A percentile compares a stretch with the other conserved stretches of the same genome.
Conservation (phyloP, 495 filamentous ascomycete species). For the Penicillium robsamsonii region DNA sequence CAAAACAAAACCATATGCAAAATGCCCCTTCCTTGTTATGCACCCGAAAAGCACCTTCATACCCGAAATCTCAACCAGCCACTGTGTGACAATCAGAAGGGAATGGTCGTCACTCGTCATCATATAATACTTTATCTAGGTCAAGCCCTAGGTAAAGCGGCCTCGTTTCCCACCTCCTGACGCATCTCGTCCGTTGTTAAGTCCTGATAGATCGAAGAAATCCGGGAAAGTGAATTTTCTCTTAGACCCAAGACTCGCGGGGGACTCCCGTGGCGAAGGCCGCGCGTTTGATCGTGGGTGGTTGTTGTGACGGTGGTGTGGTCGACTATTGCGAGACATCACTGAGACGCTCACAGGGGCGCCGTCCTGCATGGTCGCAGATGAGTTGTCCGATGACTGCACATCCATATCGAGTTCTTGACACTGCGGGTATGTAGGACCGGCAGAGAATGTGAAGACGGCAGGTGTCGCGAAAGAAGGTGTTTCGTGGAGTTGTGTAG, state of each 20-base stretch:
- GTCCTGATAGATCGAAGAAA: slow-evolving; percentile 74
- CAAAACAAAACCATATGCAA: slow-evolving; percentile 34
- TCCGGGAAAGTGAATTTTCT: slow-evolving; percentile 73
- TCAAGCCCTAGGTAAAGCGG: slow-evolving; percentile 53
- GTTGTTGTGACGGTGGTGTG: slow-evolving; percentile 49
- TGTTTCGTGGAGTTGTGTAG: slow-evolving; percentile 26
- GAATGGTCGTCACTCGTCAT: slow-evolving; percentile 42
- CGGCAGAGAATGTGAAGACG: slow-evolving; percentile 65
- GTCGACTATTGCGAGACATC: slow-evolving; percentile 50
- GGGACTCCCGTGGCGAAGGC: slow-evolving; percentile 36
- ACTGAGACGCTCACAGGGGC: slow-evolving; percentile 53
- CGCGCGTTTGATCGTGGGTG: slow-evolving; percentile 43
- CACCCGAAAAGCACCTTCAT: slow-evolving; percentile 30
- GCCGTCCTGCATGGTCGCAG: slow-evolving; percentile 32
- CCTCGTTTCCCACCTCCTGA: slow-evolving; percentile 70
- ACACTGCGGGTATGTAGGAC: slow-evolving; percentile 58
- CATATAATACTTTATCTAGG: slow-evolving; percentile 31
- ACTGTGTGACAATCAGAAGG: slow-evolving; percentile 41
- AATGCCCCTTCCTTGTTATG: slow-evolving; percentile 41
- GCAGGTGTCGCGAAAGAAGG: slow-evolving; percentile 34
- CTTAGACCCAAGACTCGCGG: slow-evolving; percentile 67
- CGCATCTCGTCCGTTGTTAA: slow-evolving; percentile 63
- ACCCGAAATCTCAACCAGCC: slow-evolving; percentile 30
- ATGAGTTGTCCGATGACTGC: slow-evolving; percentile 45
- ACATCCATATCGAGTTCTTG: slow-evolving; percentile 66